A percentile compares a stretch with the other conserved stretches of the same genome.
phyloP scores from a whole-genome alignment of 1,139 yeast species.

The Sugiyamaella xylanicola region DNA sequence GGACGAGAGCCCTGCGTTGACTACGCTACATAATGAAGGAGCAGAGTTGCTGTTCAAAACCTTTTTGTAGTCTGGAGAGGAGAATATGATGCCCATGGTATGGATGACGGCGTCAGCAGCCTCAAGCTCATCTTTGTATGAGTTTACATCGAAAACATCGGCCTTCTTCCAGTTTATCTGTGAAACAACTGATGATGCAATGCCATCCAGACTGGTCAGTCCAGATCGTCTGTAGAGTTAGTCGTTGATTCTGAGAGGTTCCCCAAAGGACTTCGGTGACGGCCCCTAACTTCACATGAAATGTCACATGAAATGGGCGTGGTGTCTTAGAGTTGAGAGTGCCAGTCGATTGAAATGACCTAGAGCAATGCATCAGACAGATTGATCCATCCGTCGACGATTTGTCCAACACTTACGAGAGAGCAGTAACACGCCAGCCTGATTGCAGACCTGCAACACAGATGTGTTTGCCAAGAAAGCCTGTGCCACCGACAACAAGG shows the following conservation, averaged over 20 bases:
- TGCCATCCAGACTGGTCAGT: constrained; percentile 12
- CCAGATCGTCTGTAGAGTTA: constrained; percentile 23
- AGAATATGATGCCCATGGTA: constrained; percentile 73
- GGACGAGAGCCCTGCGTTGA: constrained; percentile 14
- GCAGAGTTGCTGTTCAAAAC: constrained; percentile 29
- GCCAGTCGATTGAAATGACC: too few relatives aligned
- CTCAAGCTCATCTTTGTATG: constrained; percentile 53
- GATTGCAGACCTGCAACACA: constrained; percentile 66
- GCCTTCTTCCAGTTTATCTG: constrained; percentile 71
- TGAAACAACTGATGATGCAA: constrained; percentile 50
- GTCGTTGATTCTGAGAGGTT: neutral
- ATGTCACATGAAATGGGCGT: too few relatives aligned
- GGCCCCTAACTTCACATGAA: too few relatives aligned
- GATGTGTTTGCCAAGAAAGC: constrained; percentile 73
- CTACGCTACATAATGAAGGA: constrained; percentile 20
- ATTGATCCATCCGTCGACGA: neutral
- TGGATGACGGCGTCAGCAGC: constrained; percentile 75
- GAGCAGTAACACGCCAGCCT: constrained; percentile 66
- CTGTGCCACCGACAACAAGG: constrained; percentile 85
- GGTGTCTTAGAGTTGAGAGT: too few relatives aligned
- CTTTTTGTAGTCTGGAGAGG: constrained; percentile 65
- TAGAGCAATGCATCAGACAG: too few relatives aligned
- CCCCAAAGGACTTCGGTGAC: too few relatives aligned
- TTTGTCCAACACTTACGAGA: constrained; percentile 46
- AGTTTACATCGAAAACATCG: constrained; percentile 64